Conservation (phyloP, 1,284 basidiomycete species). For the Cryptococcus floricola region DNA sequence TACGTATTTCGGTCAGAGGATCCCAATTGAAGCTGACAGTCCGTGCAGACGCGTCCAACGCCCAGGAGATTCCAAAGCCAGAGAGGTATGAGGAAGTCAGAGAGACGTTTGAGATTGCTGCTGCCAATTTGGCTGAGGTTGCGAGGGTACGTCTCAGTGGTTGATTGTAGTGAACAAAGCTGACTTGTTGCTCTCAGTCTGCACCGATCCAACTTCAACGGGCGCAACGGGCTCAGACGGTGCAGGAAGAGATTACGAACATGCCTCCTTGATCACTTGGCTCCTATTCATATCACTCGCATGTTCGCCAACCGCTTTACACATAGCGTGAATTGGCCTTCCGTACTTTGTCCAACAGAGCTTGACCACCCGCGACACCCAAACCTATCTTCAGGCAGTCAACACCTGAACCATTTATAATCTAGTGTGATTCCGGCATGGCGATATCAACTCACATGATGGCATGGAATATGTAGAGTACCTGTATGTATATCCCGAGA, state of each 20-base stretch:
- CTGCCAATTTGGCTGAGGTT: conserved; percentile 33
- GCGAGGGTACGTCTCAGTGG: conserved; percentile 23
- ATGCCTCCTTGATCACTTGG: conserved; percentile 11
- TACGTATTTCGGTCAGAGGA: background rate
- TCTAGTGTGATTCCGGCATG: no score
- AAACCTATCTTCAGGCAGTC: no score
- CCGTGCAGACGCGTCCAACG: background rate
- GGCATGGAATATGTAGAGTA: no score
- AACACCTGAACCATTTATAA: no score
- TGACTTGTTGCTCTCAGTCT: conserved; percentile 17
- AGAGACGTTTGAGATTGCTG: conserved; percentile 29
- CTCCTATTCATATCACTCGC: background rate
- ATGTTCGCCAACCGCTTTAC: background rate
- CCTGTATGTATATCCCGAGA: no score
- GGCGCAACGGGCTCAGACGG: conserved; percentile 45
- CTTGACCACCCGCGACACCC: no score
- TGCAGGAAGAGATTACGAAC: conserved; percentile 40
- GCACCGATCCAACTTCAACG: conserved; percentile 40
- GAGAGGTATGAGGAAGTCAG: conserved; percentile 36
- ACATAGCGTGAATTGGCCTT: background rate
- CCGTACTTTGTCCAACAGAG: background rate
- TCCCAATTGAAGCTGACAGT: background rate
- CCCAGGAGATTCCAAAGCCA: conserved; percentile 25
- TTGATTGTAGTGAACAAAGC: background rate
- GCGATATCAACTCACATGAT: no score